Conservation (phyloP, 768 basidiomycete genomes). For the Tulasnella calospora region DNA sequence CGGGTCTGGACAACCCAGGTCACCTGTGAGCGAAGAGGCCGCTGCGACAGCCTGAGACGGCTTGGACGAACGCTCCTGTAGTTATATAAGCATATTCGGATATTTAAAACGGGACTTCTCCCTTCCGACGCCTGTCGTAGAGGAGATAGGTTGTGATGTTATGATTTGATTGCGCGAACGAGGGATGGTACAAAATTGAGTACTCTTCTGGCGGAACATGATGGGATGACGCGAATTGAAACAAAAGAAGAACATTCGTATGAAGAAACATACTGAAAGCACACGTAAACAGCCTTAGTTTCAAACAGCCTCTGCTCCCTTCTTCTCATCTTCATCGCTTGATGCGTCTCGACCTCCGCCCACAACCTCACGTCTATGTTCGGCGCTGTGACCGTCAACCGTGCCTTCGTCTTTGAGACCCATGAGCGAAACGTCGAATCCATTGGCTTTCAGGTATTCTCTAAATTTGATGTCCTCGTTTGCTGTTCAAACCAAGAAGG, state of each 20-base stretch:
- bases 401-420: slow-evolving; percentile 38
- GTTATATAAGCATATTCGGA: not conserved
- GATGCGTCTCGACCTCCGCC: not conserved
- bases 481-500: not conserved
- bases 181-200: too few species aligned
- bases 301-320: not conserved
- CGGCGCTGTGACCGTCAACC: not conserved
- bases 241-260: not conserved
- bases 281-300: not conserved
- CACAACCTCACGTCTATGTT: not conserved
- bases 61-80: not conserved
- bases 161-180: not conserved
- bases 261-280: not conserved
- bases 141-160: not conserved
- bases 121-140: not conserved
- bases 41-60: not conserved
- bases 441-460: slow-evolving; percentile 68
- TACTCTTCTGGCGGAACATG: not conserved
- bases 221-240: not conserved
- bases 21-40: not conserved
- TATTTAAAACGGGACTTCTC: not conserved
- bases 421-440: slow-evolving; percentile 74
- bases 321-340: not conserved
- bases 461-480: slow-evolving; percentile 55
- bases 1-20: not conserved